Base-by-base conservation (phyloP, 139 green algal species). In the Ettlia oleoabundans region DNA sequence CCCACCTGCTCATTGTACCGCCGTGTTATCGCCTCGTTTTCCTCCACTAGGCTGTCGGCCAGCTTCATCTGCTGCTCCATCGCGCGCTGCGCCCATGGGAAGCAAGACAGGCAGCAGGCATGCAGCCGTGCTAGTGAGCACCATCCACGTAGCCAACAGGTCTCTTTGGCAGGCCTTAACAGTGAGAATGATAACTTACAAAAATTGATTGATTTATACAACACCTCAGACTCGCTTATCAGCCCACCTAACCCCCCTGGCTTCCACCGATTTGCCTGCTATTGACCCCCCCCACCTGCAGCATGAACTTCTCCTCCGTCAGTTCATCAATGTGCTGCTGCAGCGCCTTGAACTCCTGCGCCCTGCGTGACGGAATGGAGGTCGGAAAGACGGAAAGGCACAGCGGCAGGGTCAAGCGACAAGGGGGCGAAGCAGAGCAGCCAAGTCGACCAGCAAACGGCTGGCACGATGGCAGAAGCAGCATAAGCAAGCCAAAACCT, bases 241-340 rank as follows among this genome's bases (percentile, higher is more conserved):
- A n/a, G n/a, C n/a, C n/a, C n/a, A n/a, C n/a, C n/a, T n/a, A n/a
- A n/a, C n/a, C n/a, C n/a, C n/a, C n/a, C n/a, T n/a, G 47, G 13
- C 47, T 58, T 71, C 64, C 33, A 71, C 30, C 64, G 26, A 33
- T 33, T 13, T 38, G 66, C 1, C 65, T 30, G 65, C 65, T 24
- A 43, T 62, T 63, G 42, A 24, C 62, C 3, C n/a, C 15, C 24
- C 40, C 85, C 0, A 89, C 86, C 77, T 86, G 73, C 52, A 96
- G 82, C 65, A 87, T 82, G 40, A 94, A 88, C 86, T 95, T 95
- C 88, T 95, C 91, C 26, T 86, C 73, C 3, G 92, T 95, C 37
- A 96, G 86, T 71, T 93, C 88, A 73, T 94, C 91, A 43, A 96
- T 96, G 82, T 96, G 92, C 52, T 89, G 67, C 85, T 95, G 89